Evolutionary conservation across 768 basidiomycete genomes (phyloP).

Genomic region (Phylloporus sp.): DNA sequence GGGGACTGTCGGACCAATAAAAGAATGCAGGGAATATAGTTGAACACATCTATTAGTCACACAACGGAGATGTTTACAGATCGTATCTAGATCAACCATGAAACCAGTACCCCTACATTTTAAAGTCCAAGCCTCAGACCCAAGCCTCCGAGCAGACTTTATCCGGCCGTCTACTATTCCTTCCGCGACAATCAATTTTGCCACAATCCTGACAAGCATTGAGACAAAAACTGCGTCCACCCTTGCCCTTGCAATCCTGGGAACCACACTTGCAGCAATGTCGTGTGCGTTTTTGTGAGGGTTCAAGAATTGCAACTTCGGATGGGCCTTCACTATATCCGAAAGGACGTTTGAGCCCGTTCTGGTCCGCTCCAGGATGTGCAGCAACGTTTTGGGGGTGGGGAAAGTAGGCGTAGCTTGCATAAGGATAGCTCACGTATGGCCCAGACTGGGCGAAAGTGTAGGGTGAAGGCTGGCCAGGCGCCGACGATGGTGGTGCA

Average conservation of each 20-base stretch:
- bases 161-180: constrained; percentile 75
- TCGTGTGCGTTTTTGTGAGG: constrained; percentile 57
- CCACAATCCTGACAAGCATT: constrained; percentile 81
- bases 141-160: constrained; percentile 65
- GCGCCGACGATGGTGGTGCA: constrained; percentile 13
- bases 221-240: constrained; percentile 67
- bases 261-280: constrained; percentile 84
- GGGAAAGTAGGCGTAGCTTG: constrained; percentile 31
- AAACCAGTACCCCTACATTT: neutral
- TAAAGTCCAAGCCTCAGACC: constrained; percentile 16
- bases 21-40: constrained; percentile 3
- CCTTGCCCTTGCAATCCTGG: constrained; percentile 80
- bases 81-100: neutral
- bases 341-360: constrained; percentile 26
- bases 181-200: constrained; percentile 71
- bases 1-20: neutral
- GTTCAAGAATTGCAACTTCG: constrained; percentile 32
- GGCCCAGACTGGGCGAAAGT: constrained; percentile 28
- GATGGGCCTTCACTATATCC: constrained; percentile 24
- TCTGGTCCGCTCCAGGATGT: constrained; percentile 26
- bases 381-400: constrained; percentile 21
- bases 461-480: constrained; percentile 29
- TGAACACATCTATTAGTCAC: constrained; percentile 6
- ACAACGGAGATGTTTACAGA: constrained; percentile 9
- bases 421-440: constrained; percentile 37